Evolutionary conservation across 2,329 filamentous ascomycete genomes (phyloP), one percentile per base, ranked within the genome.

Genomic region (Alternaria angustiovoidea): DNA sequence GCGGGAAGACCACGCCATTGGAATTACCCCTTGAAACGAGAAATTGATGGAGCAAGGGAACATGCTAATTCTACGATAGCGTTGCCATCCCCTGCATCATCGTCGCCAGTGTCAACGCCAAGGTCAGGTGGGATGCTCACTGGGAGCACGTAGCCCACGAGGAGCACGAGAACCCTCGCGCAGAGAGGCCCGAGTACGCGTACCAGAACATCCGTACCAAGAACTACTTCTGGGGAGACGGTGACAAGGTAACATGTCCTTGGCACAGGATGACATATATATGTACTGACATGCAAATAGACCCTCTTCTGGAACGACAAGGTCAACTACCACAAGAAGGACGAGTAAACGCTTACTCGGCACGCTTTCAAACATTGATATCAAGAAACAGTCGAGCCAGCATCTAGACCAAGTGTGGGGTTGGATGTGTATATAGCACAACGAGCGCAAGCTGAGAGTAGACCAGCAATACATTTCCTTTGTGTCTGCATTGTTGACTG

Each of bases 131-230:
- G 93, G 89, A 88, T 75, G 92, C 96, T 84, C 95, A 99, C 83
- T 98, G 94, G 94, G 92, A 96, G 83, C 95, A 99, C 87, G 93
- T 91, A 88, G 83, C 81, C 54, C 94, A 98, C 84, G 83, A 92
- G 52, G 60, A 63, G 57, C 60, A 63, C 57, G 60, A 63, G 81
- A 57, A 64, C 53, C 91, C 95, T 69, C 85, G 94, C 71, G 93
- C 96, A 85, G 95, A 99, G 84, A 91, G 92, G 78, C 83, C 87
- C 75, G 92, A 98, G 85, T 99, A 98, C 83, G 84, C 93, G 62
- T 99, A 96, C 89, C 92, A 96, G 88, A 99, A 99, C 87, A 91
- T 99, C 81, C 91, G 95, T 80, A 87, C 88, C 80, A 97, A 95
- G 90, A 97, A 97, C 88, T 99, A 83, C 86, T 89, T 88, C 77